Evolutionary conservation across 2,329 filamentous ascomycete species (phyloP).

Genomic region (Exophiala dermatitidis): DNA sequence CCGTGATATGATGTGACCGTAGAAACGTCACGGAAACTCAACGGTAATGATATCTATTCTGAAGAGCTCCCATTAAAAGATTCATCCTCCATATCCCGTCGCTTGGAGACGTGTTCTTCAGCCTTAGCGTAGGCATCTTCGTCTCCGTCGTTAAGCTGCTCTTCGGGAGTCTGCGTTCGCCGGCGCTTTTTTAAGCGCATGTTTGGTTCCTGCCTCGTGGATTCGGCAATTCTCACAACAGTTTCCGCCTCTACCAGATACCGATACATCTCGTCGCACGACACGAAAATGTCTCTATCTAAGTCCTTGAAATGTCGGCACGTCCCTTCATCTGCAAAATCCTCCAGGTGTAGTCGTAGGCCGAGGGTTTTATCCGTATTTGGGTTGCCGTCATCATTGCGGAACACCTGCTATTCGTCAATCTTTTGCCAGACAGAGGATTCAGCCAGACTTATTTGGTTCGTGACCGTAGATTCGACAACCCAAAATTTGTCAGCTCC

Average conservation of each 20-base stretch:
- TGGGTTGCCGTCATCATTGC: conserved; percentile 26
- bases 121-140: conserved; percentile 8
- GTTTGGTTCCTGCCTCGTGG: conserved; percentile 1
- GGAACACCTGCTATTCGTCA: conserved; percentile 25
- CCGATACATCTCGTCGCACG: conserved; percentile 10
- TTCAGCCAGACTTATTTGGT: conserved; percentile 11
- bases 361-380: conserved; percentile 20
- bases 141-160: conserved; percentile 10
- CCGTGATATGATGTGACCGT: too few species aligned
- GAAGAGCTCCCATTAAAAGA: conserved; percentile 11
- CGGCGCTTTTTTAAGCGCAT: conserved; percentile 10
- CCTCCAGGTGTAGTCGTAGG: conserved; percentile 24
- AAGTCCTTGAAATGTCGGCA: conserved; percentile 10
- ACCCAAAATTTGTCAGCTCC: conserved; percentile 16
- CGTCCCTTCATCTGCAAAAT: conserved; percentile 27
- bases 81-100: conserved; percentile 7
- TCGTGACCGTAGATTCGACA: conserved; percentile 17
- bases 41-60: neutral
- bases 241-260: conserved; percentile 18
- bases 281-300: conserved; percentile 16
- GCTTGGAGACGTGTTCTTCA: conserved; percentile 13
- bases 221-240: conserved; percentile 3
- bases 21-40: neutral
- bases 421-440: conserved; percentile 3
- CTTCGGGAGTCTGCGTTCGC: conserved; percentile 11